Percentiles rank a stretch among this genome's conserved stretches.
Evolutionary conservation across 1,139 yeast genomes (phyloP).

Genomic region (Pneumocystis oryctolagi): DNA sequence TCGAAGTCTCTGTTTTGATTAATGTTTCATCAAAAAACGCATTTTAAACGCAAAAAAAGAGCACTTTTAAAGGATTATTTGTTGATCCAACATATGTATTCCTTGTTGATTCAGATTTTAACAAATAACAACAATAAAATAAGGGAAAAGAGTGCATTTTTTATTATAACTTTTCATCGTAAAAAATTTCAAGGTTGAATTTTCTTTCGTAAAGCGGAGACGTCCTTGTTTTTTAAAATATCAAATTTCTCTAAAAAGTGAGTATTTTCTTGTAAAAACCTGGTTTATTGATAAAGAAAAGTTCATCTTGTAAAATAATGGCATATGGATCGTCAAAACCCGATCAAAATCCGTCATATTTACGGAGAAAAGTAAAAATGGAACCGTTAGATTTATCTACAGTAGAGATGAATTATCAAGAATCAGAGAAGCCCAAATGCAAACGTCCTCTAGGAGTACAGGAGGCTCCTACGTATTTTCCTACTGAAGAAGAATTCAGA

Average conservation of each 20-base stretch:
- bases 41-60: not conserved
- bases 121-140: not conserved
- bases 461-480: constrained; percentile 37
- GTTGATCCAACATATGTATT: not conserved
- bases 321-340: not conserved
- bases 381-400: not conserved
- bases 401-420: not conserved
- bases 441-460: constrained; percentile 20
- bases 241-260: not conserved
- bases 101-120: not conserved
- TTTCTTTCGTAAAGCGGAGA: not conserved
- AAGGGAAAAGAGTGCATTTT: not conserved
- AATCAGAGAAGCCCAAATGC: not conserved
- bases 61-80: not conserved
- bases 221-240: not conserved
- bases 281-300: not conserved
- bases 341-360: not conserved
- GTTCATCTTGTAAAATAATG: not conserved
- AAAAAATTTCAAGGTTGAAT: not conserved
- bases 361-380: not conserved
- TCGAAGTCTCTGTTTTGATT: not conserved
- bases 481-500: constrained; percentile 32
- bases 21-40: not conserved
- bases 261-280: not conserved
- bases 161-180: not conserved